phyloP scores from a whole-genome alignment of 768 basidiomycete genomes.

The Tricholoma terreum region DNA sequence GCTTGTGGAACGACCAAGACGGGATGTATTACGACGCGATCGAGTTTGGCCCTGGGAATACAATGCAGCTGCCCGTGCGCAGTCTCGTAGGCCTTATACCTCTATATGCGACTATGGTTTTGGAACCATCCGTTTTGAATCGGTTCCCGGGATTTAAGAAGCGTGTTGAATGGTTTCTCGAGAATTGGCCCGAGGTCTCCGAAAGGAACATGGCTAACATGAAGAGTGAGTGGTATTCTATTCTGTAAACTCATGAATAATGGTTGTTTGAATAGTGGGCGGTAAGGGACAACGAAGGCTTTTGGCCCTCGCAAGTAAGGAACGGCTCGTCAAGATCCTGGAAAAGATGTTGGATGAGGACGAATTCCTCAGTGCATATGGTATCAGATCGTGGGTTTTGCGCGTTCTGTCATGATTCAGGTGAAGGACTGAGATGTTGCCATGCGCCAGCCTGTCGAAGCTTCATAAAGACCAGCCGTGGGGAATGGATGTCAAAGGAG shows the following conservation, averaged over 20 bases:
- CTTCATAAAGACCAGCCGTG: slow-evolving; percentile 89
- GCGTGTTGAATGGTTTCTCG: slow-evolving; percentile 97
- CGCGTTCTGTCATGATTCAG: not conserved
- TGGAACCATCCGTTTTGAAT: slow-evolving; percentile 87
- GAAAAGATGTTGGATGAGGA: slow-evolving; percentile 97
- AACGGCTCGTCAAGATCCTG: slow-evolving; percentile 81
- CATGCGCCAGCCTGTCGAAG: slow-evolving; percentile 70
- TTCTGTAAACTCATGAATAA: not conserved
- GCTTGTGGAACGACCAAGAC: slow-evolving; percentile 94
- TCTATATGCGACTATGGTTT: slow-evolving; percentile 88
- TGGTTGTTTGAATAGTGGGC: slow-evolving; percentile 25
- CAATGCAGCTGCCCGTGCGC: slow-evolving; percentile 90
- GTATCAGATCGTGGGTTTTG: slow-evolving; percentile 83
- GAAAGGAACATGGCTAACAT: slow-evolving; percentile 96
- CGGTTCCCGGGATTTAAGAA: slow-evolving; percentile 98
- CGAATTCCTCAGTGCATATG: slow-evolving; percentile 94
- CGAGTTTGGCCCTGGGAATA: slow-evolving; percentile 74
- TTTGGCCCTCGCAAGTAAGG: slow-evolving; percentile 88
- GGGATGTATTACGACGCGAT: slow-evolving; percentile 99
- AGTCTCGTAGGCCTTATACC: slow-evolving; percentile 98
- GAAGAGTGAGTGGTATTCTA: slow-evolving; percentile 51
- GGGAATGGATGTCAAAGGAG: slow-evolving; percentile 91
- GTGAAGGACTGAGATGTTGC: not conserved
- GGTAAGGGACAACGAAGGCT: slow-evolving; percentile 87
- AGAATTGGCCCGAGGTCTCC: slow-evolving; percentile 86